Percentiles rank a stretch among this genome's conserved stretches.
Evolutionary conservation across 768 basidiomycete species (phyloP).

Genomic region (Mycena chlorophos): DNA sequence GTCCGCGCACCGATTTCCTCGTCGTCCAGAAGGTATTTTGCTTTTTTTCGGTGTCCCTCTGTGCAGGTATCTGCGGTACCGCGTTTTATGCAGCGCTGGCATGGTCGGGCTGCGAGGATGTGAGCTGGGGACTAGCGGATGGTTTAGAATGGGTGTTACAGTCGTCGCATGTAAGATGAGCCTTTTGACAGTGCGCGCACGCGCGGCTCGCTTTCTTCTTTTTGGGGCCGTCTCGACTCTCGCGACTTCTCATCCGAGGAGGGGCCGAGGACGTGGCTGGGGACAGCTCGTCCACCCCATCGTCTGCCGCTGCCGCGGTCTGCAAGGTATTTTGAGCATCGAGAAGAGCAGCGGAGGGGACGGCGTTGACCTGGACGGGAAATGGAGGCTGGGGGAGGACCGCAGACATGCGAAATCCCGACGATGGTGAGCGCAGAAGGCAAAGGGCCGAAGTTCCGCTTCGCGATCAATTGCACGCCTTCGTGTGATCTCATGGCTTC

Average conservation of each 20-base stretch:
- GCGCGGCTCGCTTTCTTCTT: constrained; percentile 95
- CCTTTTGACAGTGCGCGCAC: constrained; percentile 95
- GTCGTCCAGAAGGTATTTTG: constrained; percentile 94
- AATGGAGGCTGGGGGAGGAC: too few species aligned
- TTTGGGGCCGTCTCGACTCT: constrained; percentile 76
- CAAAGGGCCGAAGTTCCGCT: background rate
- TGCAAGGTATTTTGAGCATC: constrained; percentile 40
- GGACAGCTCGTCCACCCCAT: constrained; percentile 55
- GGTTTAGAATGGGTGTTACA: constrained; percentile 54
- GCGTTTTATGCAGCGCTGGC: constrained; percentile 93
- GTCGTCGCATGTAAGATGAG: constrained; percentile 98
- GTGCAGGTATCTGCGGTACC: constrained; percentile 86
- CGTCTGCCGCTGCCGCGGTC: constrained; percentile 48
- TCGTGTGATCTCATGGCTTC: background rate
- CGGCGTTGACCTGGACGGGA: too few species aligned
- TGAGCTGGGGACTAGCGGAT: constrained; percentile 22
- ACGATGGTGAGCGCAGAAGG: too few species aligned
- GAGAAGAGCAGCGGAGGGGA: constrained; percentile 24
- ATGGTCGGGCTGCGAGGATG: constrained; percentile 76
- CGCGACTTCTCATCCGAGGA: constrained; percentile 55
- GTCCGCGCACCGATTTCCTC: constrained; percentile 77
- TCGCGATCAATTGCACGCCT: constrained; percentile 28
- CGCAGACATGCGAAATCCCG: too few species aligned
- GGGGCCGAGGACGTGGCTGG: constrained; percentile 44
- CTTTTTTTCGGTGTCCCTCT: constrained; percentile 96